Evolutionary conservation across 1,139 yeast species (phyloP).

Genomic region (Magnusiomyces sp.): DNA sequence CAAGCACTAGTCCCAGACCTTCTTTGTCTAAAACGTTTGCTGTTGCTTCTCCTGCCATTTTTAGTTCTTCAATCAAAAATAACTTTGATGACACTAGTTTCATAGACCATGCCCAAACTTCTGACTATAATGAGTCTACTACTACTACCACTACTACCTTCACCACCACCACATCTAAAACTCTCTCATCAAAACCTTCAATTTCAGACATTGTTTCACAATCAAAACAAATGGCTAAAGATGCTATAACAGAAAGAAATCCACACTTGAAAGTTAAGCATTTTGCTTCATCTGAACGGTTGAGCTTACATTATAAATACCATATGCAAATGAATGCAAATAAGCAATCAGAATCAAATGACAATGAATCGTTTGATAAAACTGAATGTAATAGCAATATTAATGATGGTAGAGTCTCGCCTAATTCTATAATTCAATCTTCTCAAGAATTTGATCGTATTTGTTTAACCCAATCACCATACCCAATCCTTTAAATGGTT

Average conservation of each 20-base stretch:
- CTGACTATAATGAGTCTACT: background rate
- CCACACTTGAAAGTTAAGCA: too few relatives aligned
- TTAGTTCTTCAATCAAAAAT: background rate
- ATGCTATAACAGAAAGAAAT: too few relatives aligned
- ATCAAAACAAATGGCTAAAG: background rate
- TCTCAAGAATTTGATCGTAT: too few relatives aligned
- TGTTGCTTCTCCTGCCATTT: background rate
- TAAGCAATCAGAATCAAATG: too few relatives aligned
- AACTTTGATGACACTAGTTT: background rate
- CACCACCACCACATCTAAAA: background rate
- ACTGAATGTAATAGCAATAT: too few relatives aligned
- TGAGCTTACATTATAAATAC: too few relatives aligned
- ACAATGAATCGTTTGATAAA: too few relatives aligned
- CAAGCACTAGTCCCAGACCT: background rate
- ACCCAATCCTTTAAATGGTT: background rate
- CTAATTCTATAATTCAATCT: too few relatives aligned
- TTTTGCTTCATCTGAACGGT: too few relatives aligned
- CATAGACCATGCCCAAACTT: background rate
- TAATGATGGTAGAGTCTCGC: too few relatives aligned
- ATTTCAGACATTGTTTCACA: background rate
- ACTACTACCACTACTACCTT: background rate
- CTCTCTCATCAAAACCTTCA: background rate
- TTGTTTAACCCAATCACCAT: too few relatives aligned
- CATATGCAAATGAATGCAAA: too few relatives aligned
- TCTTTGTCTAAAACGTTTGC: background rate